Conservation (phyloP, 2,329 filamentous ascomycete genomes). For the Colletotrichum lindemuthianum region DNA sequence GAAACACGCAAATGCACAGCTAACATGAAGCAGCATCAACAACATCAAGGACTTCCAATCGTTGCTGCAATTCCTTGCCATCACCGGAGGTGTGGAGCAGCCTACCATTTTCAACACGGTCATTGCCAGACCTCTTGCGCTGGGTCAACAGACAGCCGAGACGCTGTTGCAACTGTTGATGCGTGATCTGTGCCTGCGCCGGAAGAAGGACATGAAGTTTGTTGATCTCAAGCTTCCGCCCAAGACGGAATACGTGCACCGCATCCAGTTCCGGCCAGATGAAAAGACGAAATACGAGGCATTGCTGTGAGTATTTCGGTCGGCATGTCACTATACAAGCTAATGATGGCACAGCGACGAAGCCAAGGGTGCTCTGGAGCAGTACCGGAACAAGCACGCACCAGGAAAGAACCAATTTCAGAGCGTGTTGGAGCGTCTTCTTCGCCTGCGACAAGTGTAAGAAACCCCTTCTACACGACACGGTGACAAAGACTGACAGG, state of each 20-base stretch:
- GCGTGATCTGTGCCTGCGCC: conserved; percentile 80
- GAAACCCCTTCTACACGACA: conserved; percentile 40
- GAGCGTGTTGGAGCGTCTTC: conserved; percentile 80
- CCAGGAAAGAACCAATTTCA: conserved; percentile 69
- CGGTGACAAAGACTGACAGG: conserved; percentile 34
- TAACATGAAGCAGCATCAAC: conserved; percentile 66
- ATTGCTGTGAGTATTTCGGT: conserved; percentile 64
- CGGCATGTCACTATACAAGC: neutral
- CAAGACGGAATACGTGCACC: conserved; percentile 81
- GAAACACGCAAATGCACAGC: neutral
- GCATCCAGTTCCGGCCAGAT: conserved; percentile 76
- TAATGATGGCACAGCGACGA: conserved; percentile 63
- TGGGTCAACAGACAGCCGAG: conserved; percentile 66
- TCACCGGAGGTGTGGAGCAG: conserved; percentile 80
- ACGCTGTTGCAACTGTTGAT: conserved; percentile 79
- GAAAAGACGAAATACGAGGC: conserved; percentile 83
- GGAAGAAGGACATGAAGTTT: conserved; percentile 89
- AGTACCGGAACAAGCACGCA: conserved; percentile 61
- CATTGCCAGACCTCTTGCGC: conserved; percentile 74
- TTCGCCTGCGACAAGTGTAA: conserved; percentile 81
- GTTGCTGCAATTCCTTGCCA: conserved; percentile 78
- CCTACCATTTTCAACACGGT: conserved; percentile 78
- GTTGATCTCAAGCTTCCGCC: conserved; percentile 82
- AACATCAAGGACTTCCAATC: conserved; percentile 84
- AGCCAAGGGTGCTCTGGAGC: conserved; percentile 75